Base-by-base conservation (phyloP, 306 rosid genomes). In the Chamaecrista fasciculata region DNA sequence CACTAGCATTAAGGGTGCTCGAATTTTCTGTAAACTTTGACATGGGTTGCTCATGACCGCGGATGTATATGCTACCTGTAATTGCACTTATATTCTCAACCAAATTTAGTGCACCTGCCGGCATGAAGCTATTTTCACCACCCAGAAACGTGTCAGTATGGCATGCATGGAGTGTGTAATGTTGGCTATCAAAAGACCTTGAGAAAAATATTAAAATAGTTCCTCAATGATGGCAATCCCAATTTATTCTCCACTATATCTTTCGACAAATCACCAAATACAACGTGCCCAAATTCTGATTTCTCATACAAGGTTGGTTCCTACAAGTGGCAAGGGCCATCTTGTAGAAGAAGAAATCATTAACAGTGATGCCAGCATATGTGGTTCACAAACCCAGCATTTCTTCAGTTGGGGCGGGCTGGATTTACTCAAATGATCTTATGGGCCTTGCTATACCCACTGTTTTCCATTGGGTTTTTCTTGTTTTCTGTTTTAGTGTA, bases 51-150 rank as follows among this genome's bases (percentile, higher is more conserved):
- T 62, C 39, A 67, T 66, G 43, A 62, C 76, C 73, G 36, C 78
- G 39, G 29, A 44, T 78, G 40, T 78, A 44, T 78, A 44, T 78
- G 67, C 78, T 44, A 39, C 51, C 78, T 78, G 60, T 74, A 39
- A 50, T 65, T 78, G 62, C 83, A 70, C 78, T 60, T 36, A 42
- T 28, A 78, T 48, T 70, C 62, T 69, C 58, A 26, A 50, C 81
- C 80, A 37, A 0, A 29, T 47, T 66, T 67, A 75, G 83, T 82
- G 86, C 86, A 21, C 58, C 72, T 78, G 81, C 83, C 80, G 83
- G 16, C 83, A 60, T 55, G 64, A 57, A 8, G 34, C 69, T 50
- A 59, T 33, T 20, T 81, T 36, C 75, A 50, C 44, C 43, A 28
- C 16, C 42, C 39, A 61, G 31, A 8, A 40, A 77, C 77, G 72